Conservation (phyloP, 2,329 filamentous ascomycete genomes). For the Arthrobotrys pseudoclavata region DNA sequence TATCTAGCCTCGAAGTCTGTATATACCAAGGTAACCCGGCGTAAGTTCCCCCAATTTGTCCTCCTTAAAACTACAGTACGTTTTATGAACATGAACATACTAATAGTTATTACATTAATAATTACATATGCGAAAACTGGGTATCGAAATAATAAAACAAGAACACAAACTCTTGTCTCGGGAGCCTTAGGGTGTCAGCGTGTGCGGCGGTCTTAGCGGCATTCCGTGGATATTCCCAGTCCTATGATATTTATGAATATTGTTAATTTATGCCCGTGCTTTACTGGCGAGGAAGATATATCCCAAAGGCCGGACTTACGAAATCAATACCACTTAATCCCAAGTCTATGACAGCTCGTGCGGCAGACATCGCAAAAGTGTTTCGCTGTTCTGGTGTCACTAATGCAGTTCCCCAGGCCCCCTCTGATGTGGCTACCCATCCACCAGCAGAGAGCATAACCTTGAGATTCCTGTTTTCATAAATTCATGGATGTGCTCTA, state of each 20-base stretch:
- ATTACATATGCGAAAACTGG: no score
- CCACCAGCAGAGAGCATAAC: constrained; percentile 85
- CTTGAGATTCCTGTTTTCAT: constrained; percentile 80
- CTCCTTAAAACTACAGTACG: no score
- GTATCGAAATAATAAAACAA: no score
- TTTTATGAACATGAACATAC: no score
- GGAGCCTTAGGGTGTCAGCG: constrained; percentile 73
- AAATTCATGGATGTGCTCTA: no score
- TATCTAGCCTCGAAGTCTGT: no score
- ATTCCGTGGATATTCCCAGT: constrained; percentile 62
- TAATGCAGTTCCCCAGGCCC: constrained; percentile 76
- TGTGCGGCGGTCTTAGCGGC: constrained; percentile 72
- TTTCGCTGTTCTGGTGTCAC: constrained; percentile 74
- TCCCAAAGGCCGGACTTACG: constrained; percentile 35
- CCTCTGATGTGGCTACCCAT: constrained; percentile 76
- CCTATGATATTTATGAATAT: constrained; percentile 12
- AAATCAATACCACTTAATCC: constrained; percentile 82
- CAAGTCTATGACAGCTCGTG: constrained; percentile 81
- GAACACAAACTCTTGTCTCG: constrained; percentile 68
- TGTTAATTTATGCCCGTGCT: background rate
- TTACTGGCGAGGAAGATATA: background rate
- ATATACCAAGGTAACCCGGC: no score
- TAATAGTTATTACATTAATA: no score
- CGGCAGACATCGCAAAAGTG: constrained; percentile 78
- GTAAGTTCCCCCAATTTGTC: no score